Evolutionary conservation across 768 basidiomycete genomes (phyloP), one percentile per base, ranked within the genome.

Genomic region (Myochromella boudieri): DNA sequence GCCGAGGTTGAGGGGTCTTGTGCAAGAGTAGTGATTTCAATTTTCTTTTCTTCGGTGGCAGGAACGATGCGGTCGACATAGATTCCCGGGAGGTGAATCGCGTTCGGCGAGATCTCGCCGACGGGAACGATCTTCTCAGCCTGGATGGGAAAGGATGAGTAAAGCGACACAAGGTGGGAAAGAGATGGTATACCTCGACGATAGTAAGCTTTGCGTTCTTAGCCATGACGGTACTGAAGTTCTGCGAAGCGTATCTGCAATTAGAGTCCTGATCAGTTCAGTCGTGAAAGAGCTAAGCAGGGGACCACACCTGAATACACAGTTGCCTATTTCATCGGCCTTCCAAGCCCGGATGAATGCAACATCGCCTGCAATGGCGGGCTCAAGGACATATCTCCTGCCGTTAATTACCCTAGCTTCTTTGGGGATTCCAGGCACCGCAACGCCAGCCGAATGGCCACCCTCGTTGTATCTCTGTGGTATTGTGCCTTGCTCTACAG

Each of bases 271-370:
- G n/a, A n/a, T n/a, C n/a, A n/a, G n/a, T n/a, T n/a, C 6, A 36
- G 27, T 14, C 33, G 3, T 28, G 15, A 17, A 26, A 32, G 10
- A 28, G n/a, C n/a, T n/a, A n/a, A 59, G 12, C 6, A 42, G 12
- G 18, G 42, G 22, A 18, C 11, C 72, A 46, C 57, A 90, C 87
- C 91, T 78, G 76, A 97, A 97, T 32, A 94, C 82, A 56, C 85
- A 87, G 65, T 97, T 97, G 1, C 93, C 93, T 33, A 83, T 78
- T 62, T 91, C 91, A 54, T 97, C 93, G 11, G 82, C 94, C 65
- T 93, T 95, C 91, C 91, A 95, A 3, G 91, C 94, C 36, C 83
- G 75, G 37, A 97, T 71, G 63, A 97, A 84, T 7, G 94, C 92
- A 53, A 91, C 81, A 64, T 91, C 89, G 11, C 85, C 89, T 12